Evolutionary conservation across 768 basidiomycete genomes (phyloP).

Genomic region (Psilocybe azurescens): DNA sequence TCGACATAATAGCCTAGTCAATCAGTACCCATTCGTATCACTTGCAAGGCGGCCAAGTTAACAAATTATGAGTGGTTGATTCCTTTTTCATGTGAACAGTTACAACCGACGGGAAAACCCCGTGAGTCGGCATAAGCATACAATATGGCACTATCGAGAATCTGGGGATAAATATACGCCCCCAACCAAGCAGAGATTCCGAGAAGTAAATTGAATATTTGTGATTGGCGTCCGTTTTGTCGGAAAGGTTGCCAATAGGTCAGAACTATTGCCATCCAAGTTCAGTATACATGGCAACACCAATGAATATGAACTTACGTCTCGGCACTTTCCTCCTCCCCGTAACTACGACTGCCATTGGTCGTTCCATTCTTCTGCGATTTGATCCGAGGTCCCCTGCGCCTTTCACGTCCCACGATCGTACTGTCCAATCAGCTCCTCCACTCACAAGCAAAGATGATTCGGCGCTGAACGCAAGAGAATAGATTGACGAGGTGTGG

Average conservation of each 20-base stretch:
- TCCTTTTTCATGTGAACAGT: neutral
- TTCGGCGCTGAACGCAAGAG: conserved; percentile 91
- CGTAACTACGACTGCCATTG: conserved; percentile 38
- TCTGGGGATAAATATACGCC: conserved; percentile 75
- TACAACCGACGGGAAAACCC: neutral
- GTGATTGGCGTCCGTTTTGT: conserved; percentile 96
- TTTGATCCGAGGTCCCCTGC: conserved; percentile 70
- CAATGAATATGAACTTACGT: conserved; percentile 64
- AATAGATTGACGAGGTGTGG: conserved; percentile 88
- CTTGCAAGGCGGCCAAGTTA: neutral
- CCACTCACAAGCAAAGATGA: conserved; percentile 91
- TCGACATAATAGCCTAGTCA: too few relatives aligned
- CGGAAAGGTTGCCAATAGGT: conserved; percentile 88
- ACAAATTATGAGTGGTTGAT: neutral
- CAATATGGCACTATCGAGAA: conserved; percentile 28
- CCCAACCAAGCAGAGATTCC: conserved; percentile 91
- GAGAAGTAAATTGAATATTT: conserved; percentile 92
- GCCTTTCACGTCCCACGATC: conserved; percentile 96
- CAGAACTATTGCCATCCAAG: conserved; percentile 54
- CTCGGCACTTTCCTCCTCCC: conserved; percentile 65
- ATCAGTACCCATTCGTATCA: too few relatives aligned
- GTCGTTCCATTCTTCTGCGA: conserved; percentile 57
- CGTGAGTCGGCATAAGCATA: neutral
- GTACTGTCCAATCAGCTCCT: conserved; percentile 92
- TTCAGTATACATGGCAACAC: conserved; percentile 1